Base-by-base conservation (phyloP, 192 early-diverging fungal genomes). In the Chytriomyces sp. region DNA sequence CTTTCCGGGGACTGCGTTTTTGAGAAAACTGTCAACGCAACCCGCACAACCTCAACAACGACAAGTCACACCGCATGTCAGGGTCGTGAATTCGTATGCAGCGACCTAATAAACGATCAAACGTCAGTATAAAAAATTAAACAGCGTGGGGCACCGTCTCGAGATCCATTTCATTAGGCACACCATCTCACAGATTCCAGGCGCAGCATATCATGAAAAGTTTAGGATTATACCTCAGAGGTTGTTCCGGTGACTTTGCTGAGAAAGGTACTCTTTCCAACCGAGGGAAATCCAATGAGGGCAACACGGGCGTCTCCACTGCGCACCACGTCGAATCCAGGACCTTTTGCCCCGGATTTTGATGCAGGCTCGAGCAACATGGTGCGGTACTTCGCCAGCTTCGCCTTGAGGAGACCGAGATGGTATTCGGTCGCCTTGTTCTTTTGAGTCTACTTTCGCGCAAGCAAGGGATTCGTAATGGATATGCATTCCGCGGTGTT, bases 371-470 rank as follows among this genome's bases (percentile, higher is more conserved):
- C 78, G 49, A 81, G 64, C 25, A 85, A 71, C 81, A 85, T 84
- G 28, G 75, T 70, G 44, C 81, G 38, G 69, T 86, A 85, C 44
- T 81, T 79, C 14, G 85, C 78, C 65, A 99, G 85, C 80, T 99
- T 99, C 60, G 95, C 98, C 85, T 99, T 98, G 70, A 99, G 84
- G 59, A 98, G 85, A 77, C 96, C 98, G 75, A 98, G 86, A 82
- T 99, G 98, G 87, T 98, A 95, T 80, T 98, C 96, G 68, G 98
- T 77, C 25, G 83, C 93, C 86, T 99, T 99, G 89, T 99, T 99
- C 87, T 98, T 98, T 81, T 99, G 96, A 38, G 96, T 98, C 73
- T 94, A 89, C n/a, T n/a, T n/a, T n/a, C n/a, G n/a, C n/a, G n/a
- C n/a, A n/a, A 57, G 77, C 84, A 78, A 97, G 94, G 85, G 96